Percentiles rank a stretch among this genome's conserved stretches.
These are phyloP conservation scores for Pichia inconspicua DNA, from an alignment of 1,139 yeast genomes.

Conservation along the genomic window DNA sequence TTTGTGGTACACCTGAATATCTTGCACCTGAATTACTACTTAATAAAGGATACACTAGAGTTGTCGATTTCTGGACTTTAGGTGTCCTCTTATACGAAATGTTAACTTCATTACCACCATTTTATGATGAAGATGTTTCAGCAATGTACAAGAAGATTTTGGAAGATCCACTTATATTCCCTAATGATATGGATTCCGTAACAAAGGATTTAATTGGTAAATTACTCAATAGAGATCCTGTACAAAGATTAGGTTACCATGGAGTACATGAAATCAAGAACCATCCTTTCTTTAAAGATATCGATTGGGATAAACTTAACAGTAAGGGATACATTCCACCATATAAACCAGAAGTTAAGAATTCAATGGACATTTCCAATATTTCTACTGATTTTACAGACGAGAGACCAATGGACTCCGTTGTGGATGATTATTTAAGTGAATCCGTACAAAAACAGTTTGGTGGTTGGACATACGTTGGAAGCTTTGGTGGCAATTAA, in stretches of 20 bases:
- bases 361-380: slow-evolving; percentile 82
- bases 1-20: slow-evolving; percentile 96
- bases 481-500: slow-evolving; percentile 31
- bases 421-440: slow-evolving; percentile 82
- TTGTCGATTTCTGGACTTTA: slow-evolving; percentile 97
- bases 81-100: slow-evolving; percentile 91
- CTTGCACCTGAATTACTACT: slow-evolving; percentile 88
- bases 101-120: slow-evolving; percentile 96
- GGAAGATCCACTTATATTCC: slow-evolving; percentile 83
- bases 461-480: slow-evolving; percentile 98
- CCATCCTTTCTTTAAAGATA: slow-evolving; percentile 82
- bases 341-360: slow-evolving; percentile 84
- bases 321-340: slow-evolving; percentile 93
- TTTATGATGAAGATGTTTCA: slow-evolving; percentile 89
- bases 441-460: slow-evolving; percentile 93
- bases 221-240: slow-evolving; percentile 79
- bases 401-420: slow-evolving; percentile 92
- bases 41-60: slow-evolving; percentile 89
- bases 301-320: slow-evolving; percentile 82
- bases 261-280: slow-evolving; percentile 82
- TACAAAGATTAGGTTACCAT: slow-evolving; percentile 61
- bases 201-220: slow-evolving; percentile 78
- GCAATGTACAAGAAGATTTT: slow-evolving; percentile 90
- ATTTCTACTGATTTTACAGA: slow-evolving; percentile 89
- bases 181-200: slow-evolving; percentile 79